Base-by-base conservation (phyloP, 805 yeast genomes). In the Candida sanyiensis region DNA sequence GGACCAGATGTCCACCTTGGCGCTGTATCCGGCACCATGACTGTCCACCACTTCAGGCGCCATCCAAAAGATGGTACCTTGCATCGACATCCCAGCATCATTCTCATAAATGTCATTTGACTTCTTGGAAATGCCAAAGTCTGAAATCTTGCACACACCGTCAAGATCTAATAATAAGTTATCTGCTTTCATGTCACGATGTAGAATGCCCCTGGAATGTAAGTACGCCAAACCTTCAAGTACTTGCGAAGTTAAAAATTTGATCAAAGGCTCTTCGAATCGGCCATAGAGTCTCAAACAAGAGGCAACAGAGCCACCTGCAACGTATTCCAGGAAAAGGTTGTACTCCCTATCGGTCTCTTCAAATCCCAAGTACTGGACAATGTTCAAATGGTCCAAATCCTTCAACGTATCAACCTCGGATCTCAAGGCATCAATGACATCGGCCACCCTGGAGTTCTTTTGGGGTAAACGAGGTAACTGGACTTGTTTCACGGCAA, bases 61-160 rank as follows among this genome's bases (percentile, higher is more conserved):
- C 98, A 93, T 93, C 98, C 98, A 93, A 59, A 89, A 93, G 1
- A 94, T 87, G 0, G 98, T 89, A 18, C 99, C 99, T 61, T 94
- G 96, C 95, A 86, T 87, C 10, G 97, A 89, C 95, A 89, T 85
- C 39, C 87, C 96, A 4, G 96, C 87, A 51, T 86, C 80, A 58
- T 93, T 88, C 22, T 84, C 80, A 58, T 93, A 90, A 18, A 90
- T 85, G 56, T 93, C 89, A 32, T 79, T 73, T 10, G 87, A 77
- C 53, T 79, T 77, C 58, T 87, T 89, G 29, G 97, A 88, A 37
- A 93, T 93, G 33, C 98, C 98, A 64, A 93, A 93, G 61, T 93
- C 98, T 11, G 95, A 83, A 34, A 93, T 93, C 62, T 93, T 93
- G 61, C 96, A 86, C 10, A 88, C 77, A 21, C 98, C 98, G 57